Percentiles rank a stretch among this genome's conserved stretches.
phyloP scores from a whole-genome alignment of 495 filamentous ascomycete genomes.

The Penicillium roqueforti region DNA sequence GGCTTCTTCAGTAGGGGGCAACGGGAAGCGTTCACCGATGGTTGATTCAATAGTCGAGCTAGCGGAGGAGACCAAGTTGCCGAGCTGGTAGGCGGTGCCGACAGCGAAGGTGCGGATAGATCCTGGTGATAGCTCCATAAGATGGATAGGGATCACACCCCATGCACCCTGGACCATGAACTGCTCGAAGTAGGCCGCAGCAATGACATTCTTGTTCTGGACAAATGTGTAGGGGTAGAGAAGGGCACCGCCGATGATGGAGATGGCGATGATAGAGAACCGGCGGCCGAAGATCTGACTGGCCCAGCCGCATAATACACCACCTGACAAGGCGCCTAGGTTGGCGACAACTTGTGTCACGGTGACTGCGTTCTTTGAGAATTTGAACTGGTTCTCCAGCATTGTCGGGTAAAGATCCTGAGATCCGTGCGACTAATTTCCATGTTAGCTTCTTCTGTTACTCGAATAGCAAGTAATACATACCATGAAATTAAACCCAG shows the following conservation, averaged over 20 bases:
- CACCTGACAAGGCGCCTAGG: conserved; percentile 73
- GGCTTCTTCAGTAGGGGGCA: conserved; percentile 49
- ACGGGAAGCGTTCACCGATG: conserved; percentile 74
- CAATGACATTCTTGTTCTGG: conserved; percentile 58
- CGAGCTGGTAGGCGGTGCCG: conserved; percentile 79
- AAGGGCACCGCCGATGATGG: conserved; percentile 69
- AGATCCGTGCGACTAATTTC: conserved; percentile 65
- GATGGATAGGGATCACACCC: conserved; percentile 79
- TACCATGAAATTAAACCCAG: conserved; percentile 88
- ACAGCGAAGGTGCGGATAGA: conserved; percentile 81
- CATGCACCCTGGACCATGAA: conserved; percentile 86
- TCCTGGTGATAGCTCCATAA: conserved; percentile 83
- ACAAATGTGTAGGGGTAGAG: conserved; percentile 80
- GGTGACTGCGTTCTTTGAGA: conserved; percentile 66
- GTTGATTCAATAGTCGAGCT: conserved; percentile 80
- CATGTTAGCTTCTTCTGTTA: not conserved
- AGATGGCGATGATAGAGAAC: conserved; percentile 74
- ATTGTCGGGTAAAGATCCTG: conserved; percentile 91
- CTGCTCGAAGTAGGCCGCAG: conserved; percentile 86
- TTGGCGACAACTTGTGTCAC: conserved; percentile 84
- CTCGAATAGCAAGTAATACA: conserved; percentile 4
- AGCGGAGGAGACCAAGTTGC: conserved; percentile 77
- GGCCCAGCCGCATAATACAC: conserved; percentile 71
- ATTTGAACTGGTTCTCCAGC: conserved; percentile 71
- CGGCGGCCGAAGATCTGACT: conserved; percentile 80